Conservation (phyloP, 805 yeast genomes). For the Candida takata region DNA sequence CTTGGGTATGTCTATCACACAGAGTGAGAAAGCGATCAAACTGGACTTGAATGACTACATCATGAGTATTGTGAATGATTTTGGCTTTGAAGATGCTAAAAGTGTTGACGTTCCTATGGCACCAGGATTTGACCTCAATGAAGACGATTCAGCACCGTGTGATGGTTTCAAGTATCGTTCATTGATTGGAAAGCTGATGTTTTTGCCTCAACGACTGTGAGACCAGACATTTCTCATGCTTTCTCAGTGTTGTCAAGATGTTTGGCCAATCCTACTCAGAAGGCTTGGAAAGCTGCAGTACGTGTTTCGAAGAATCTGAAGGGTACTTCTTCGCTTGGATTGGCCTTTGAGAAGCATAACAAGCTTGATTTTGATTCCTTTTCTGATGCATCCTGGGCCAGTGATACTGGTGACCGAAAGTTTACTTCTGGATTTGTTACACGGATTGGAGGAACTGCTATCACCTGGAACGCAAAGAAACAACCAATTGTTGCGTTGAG, state of each 20-base stretch:
- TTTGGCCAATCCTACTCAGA: neutral
- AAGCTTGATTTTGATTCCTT: neutral
- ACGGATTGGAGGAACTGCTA: neutral
- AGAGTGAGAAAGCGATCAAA: neutral
- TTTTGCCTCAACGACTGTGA: neutral
- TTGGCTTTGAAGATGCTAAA: neutral
- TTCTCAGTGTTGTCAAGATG: conserved; percentile 1
- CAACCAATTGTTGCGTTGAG: conserved; percentile 3
- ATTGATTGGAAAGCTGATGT: conserved; percentile 3
- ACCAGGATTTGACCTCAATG: neutral
- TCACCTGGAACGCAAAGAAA: conserved; percentile 4
- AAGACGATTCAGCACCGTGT: neutral
- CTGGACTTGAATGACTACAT: conserved; percentile 2
- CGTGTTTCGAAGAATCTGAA: neutral
- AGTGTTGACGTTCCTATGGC: conserved; percentile 1
- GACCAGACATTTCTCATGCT: conserved; percentile 3
- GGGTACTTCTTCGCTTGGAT: neutral
- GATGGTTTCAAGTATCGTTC: conserved; percentile 1
- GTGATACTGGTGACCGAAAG: neutral
- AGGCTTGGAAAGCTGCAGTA: neutral
- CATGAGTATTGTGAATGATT: neutral
- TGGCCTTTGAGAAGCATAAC: neutral
- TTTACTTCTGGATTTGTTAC: conserved; percentile 1
- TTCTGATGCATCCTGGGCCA: conserved; percentile 1
- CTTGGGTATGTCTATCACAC: conserved; percentile 2